Conservation (phyloP, 495 filamentous ascomycete genomes). For the Neurospora tetrasperma region DNA sequence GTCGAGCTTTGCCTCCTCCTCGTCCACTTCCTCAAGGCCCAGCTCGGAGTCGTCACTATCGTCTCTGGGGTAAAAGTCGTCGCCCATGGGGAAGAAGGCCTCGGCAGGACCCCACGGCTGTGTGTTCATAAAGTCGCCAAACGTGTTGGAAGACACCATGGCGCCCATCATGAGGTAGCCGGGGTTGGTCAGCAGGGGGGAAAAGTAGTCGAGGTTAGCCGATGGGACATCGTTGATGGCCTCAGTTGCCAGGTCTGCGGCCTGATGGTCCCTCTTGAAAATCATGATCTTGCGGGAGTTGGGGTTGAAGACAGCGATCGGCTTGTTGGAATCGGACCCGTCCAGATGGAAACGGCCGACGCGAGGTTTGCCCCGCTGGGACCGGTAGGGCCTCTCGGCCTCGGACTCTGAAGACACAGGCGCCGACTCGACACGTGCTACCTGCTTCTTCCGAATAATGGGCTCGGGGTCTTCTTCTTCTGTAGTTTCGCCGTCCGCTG, state of each 20-base stretch:
- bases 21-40: slow-evolving; percentile 46
- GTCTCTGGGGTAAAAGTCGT: slow-evolving; percentile 32
- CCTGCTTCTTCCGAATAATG: slow-evolving; percentile 44
- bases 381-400: slow-evolving; percentile 27
- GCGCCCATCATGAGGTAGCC: slow-evolving; percentile 70
- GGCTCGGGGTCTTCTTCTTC: slow-evolving; percentile 64
- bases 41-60: slow-evolving; percentile 23
- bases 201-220: slow-evolving; percentile 18
- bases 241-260: slow-evolving; percentile 32
- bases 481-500: slow-evolving; percentile 79
- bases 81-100: slow-evolving; percentile 63
- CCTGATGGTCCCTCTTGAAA: slow-evolving; percentile 39
- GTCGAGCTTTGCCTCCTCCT: slow-evolving; percentile 54
- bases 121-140: slow-evolving; percentile 47
- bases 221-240: slow-evolving; percentile 19
- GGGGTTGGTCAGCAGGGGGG: slow-evolving; percentile 55
- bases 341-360: slow-evolving; percentile 47
- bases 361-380: slow-evolving; percentile 32
- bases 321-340: slow-evolving; percentile 47
- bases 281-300: slow-evolving; percentile 64
- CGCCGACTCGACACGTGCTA: slow-evolving; percentile 27
- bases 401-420: slow-evolving; percentile 37
- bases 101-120: slow-evolving; percentile 63
- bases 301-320: slow-evolving; percentile 61
- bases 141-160: slow-evolving; percentile 42